Evolutionary conservation across 1,284 basidiomycete genomes (phyloP), one percentile per base, ranked within the genome.

Genomic region (Earliella scabrosa): DNA sequence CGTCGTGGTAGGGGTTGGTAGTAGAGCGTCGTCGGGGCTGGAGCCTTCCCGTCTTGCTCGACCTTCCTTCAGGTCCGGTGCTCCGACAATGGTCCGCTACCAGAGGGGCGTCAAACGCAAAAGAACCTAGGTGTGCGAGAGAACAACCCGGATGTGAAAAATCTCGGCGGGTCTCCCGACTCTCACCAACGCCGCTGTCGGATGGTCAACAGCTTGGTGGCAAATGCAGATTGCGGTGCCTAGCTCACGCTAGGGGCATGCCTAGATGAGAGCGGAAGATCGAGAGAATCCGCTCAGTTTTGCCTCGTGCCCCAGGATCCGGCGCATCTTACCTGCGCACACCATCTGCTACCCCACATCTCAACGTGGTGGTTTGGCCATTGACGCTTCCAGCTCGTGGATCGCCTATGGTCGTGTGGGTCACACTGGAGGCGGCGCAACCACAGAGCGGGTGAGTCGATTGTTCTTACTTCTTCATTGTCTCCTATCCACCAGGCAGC

Each of bases 21-120:
- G n/a, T n/a, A n/a, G n/a, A n/a, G n/a, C n/a, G n/a, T n/a, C n/a
- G 44, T 31, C 39, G 23, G n/a, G 39, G 21, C 11, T 21, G 9
- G n/a, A 21, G 45, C 11, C 5, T 31, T 11, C 11, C 39, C 31
- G 27, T 27, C 14, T 20, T 40, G 14, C 3, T 21, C 24, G 8
- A 14, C 14, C 23, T 23, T 21, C 10, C 31, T 36, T 51, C 41
- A 34, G 41, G 34, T 41, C 29, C 21, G 29, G 24, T 38, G 26
- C n/a, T 20, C 59, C 59, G 59, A 57, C 45, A 54, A 54, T 52
- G 47, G 47, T 40, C 54, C 51, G 39, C 21, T 40, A 23, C 39
- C 16, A 13, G 39, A 40, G 21, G 53, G 40, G 35, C 23, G 31
- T 34, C 10, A 36, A 18, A 11, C 2, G 20, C 40, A 36, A 45